Base-by-base conservation (phyloP, 2,329 filamentous ascomycete species). In the Clarireedia paspali region DNA sequence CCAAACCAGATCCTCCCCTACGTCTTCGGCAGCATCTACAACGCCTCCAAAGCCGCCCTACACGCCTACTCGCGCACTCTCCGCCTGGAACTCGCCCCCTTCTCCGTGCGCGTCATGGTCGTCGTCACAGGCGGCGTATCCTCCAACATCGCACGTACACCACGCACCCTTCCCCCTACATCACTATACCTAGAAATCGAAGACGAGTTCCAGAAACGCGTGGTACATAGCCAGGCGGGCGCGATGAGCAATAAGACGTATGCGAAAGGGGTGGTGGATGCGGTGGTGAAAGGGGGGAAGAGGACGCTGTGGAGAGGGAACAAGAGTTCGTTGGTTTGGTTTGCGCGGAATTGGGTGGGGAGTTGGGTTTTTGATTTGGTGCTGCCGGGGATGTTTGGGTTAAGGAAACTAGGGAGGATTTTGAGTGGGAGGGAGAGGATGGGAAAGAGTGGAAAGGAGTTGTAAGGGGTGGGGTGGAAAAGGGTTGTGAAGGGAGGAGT, bases 21-120 rank as follows among this genome's bases (percentile, higher is more conserved):
- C 71, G 77, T 85, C 1, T 89, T 89, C 46, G 91, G 91, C 23
- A 84, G 84, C 69, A 92, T 96, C 68, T 96, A 96, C 79, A 96
- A 91, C 70, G 89, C 91, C 2, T 90, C 88, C 59, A 96, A 96
- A 74, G 89, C 91, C 20, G 91, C 91, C 1, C 30, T 69, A 1
- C 60, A 64, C 23, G 34, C 58, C 1, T 63, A 59, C 26, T 60
- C 59, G 9, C 53, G 64, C 2, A 65, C 59, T 0, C 59, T 68
- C 1, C 60, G 67, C 6, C 53, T 67, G 0, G 67, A 69, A 50
- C 58, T 69, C 20, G 63, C 59, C 5, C 67, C 67, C 2, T 64
- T 59, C 17, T 60, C 56, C n/a, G 65, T 69, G 1, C 45, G 57
- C 4, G 64, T 65, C 9, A 57, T 66, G 51, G 58, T 65, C 15